A percentile compares a stretch with the other conserved stretches of the same genome.
Conservation (phyloP, 1,139 yeast genomes). For the Nematodospora anomalae region DNA sequence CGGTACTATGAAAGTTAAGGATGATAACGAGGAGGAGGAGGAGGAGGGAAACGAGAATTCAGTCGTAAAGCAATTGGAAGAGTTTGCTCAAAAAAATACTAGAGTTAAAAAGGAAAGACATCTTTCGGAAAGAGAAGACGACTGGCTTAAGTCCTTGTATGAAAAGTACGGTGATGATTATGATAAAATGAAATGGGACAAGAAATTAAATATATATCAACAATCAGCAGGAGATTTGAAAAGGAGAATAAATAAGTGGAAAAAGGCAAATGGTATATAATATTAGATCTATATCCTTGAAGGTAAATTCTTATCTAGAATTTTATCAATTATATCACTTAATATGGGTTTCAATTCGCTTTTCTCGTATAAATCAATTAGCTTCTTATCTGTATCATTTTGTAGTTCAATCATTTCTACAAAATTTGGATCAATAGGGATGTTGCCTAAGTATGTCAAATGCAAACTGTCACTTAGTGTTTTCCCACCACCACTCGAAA, state of each 20-base stretch:
- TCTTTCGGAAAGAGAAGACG: constrained; percentile 71
- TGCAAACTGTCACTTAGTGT: constrained; percentile 59
- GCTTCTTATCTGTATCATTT: constrained; percentile 22
- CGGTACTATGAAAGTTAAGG: constrained; percentile 52
- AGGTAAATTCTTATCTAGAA: constrained; percentile 40
- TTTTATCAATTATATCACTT: constrained; percentile 46
- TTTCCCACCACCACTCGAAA: constrained; percentile 92
- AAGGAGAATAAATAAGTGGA: constrained; percentile 68
- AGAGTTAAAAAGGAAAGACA: constrained; percentile 49
- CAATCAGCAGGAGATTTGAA: constrained; percentile 83
- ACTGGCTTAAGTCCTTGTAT: constrained; percentile 65
- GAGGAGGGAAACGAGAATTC: constrained; percentile 34
- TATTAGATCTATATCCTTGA: constrained; percentile 21
- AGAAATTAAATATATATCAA: constrained; percentile 77
- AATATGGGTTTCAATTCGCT: constrained; percentile 51
- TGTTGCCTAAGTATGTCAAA: constrained; percentile 74
- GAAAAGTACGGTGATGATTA: constrained; percentile 86
- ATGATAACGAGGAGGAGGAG: constrained; percentile 18
- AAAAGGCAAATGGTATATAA: constrained; percentile 36
- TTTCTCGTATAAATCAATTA: constrained; percentile 37
- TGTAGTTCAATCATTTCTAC: constrained; percentile 79
- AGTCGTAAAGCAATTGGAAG: constrained; percentile 70
- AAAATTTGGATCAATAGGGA: constrained; percentile 92
- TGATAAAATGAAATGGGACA: constrained; percentile 90
- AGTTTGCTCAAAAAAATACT: constrained; percentile 54